Evolutionary conservation across 495 filamentous ascomycete genomes (phyloP), one percentile per base, ranked within the genome.

Genomic region (Filosporella fistucella): DNA sequence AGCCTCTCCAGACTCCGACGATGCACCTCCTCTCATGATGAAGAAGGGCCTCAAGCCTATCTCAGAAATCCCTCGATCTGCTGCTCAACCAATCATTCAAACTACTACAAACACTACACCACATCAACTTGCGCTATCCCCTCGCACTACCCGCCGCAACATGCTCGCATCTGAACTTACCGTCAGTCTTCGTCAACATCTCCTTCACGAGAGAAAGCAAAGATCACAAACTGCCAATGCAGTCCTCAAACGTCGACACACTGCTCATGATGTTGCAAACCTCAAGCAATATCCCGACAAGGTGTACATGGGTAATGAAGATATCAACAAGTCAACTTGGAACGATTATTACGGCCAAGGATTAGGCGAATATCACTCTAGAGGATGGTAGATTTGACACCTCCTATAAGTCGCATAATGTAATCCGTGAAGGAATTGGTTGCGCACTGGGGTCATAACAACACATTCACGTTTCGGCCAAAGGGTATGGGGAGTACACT

Each of bases 151-250:
- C 0, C 82, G 94, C 36, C 79, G 91, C 35, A 95, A 99, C 66
- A 99, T 99, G 93, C 78, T 99, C 45, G 84, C 89, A 26, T 91
- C 89, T 20, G 93, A 99, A 67, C 71, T 99, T 52, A 89, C 87
- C 3, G 84, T 88, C 56, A 89, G 86, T 23, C 72, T 91, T 13
- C 77, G 87, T 16, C 80, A 81, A 54, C 81, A 89, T 49, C 72
- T 91, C n/a, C 70, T 91, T 12, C 89, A 85, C 84, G 87, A 91
- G 57, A 85, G 88, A 20, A 85, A 91, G 57, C 86, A 91, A 71
- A 95, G 91, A 78, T 88, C 86, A 48, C 83, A 86, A 24, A 95
- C 89, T 3, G 85, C 86, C 45, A 86, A 86, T 49, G 90, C 91
- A 4, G 88, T 91, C 47, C 71, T 95, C 50, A 95, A 96, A 70